phyloP scores from a whole-genome alignment of 305 asterid species.

The Solanum hybrid region DNA sequence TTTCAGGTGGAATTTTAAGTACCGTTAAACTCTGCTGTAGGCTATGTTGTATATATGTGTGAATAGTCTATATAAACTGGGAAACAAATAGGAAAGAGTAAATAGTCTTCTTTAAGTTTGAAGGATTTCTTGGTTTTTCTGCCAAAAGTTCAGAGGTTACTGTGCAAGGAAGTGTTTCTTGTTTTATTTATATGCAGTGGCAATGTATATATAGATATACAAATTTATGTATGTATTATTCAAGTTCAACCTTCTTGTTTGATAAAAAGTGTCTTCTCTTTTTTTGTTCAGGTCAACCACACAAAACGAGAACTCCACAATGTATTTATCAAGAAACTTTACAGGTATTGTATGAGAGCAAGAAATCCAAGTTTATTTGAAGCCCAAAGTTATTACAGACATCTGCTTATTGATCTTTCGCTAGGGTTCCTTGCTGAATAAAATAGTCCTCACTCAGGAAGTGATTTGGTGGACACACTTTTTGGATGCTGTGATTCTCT shows the following conservation, averaged over 20 bases:
- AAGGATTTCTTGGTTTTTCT: neutral
- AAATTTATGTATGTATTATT: neutral
- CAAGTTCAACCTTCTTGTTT: neutral
- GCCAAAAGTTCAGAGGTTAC: neutral
- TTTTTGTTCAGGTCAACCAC: conserved; percentile 69
- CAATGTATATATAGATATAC: neutral
- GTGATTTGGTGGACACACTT: neutral
- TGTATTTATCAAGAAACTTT: conserved; percentile 76
- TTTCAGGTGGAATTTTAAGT: neutral
- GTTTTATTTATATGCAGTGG: neutral
- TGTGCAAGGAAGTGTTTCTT: neutral
- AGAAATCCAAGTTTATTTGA: neutral
- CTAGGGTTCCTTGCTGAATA: neutral
- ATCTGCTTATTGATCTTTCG: neutral
- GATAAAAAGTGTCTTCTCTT: conserved; percentile 1
- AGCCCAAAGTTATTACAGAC: neutral
- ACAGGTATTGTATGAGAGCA: conserved; percentile 47
- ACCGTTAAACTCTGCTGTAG: neutral
- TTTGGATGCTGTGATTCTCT: neutral
- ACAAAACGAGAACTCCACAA: conserved; percentile 94
- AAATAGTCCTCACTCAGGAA: neutral
- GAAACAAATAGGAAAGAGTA: neutral
- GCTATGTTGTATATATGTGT: neutral
- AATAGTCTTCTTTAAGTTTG: neutral
- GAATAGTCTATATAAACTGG: neutral